Base-by-base conservation (phyloP, 2,329 filamentous ascomycete genomes). In the Decorospora gaudefroyi region DNA sequence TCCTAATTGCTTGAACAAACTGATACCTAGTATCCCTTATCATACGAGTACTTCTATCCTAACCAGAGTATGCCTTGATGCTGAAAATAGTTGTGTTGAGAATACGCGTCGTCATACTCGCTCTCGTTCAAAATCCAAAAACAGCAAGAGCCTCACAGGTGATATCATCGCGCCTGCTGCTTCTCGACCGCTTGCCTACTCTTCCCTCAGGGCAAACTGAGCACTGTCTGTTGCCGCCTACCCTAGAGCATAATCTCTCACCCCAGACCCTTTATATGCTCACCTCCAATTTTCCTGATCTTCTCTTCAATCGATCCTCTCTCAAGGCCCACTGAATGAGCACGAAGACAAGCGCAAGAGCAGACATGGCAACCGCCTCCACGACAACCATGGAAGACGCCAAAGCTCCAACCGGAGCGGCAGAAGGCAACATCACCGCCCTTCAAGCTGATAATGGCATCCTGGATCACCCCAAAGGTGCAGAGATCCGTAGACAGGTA, bases 401-500 rank as follows among this genome's bases (percentile, higher is more conserved):
- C n/a, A 31, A 11, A n/a, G 4, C 16, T 15, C 16, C 27, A 8
- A 22, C 21, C 13, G 27, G 11, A 23, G 16, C 19, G 21, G 12
- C 26, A 7, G 23, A 13, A 23, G 26, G 8, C 21, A 28, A 10
- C n/a, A 16, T 11, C 26, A 8, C 26, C 12, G 16, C 11, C 8
- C n/a, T 27, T 21, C 13, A 5, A n/a, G 12, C 18, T 11, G 18
- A 25, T 10, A 3, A 3, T 26, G 17, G 26, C 16, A 18, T 27
- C 7, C 11, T 31, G 12, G 64, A 67, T 18, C 61, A 64, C 44
- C 61, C 63, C 13, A 54, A 67, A 35, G 65, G 56, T 9, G 55
- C 43, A 7, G 28, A 38, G 6, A 67, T 69, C 11, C 65, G 64
- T 18, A 53, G 55, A 8, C 65, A 68, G 48, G 65, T 65, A 38